Evolutionary conservation across 2,329 filamentous ascomycete genomes (phyloP).

Genomic region (Alternaria angustiovoidea): DNA sequence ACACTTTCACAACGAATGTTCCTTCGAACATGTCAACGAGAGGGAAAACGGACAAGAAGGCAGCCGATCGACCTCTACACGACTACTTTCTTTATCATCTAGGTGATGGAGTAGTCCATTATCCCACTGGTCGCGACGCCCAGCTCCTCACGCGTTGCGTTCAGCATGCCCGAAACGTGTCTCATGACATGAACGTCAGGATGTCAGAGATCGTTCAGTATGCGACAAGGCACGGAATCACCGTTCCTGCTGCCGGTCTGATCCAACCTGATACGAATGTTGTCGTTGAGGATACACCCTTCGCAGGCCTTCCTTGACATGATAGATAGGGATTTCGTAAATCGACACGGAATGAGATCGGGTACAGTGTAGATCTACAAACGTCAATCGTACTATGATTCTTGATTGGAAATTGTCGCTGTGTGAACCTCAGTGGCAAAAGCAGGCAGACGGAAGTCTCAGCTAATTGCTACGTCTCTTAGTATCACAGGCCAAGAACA

Average conservation of each 20-base stretch:
- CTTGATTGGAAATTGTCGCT: not conserved
- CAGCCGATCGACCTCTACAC: not conserved
- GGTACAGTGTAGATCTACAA: not conserved
- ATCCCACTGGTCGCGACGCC: not conserved
- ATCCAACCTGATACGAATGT: not conserved
- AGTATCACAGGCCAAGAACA: not conserved
- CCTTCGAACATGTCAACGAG: conserved; percentile 1
- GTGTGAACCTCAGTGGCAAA: not conserved
- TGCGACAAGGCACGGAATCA: not conserved
- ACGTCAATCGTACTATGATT: not conserved
- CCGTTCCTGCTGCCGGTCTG: conserved; percentile 1
- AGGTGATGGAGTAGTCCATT: not conserved
- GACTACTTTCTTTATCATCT: conserved; percentile 2
- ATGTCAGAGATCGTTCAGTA: not conserved
- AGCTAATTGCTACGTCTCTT: not conserved
- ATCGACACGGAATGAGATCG: not conserved
- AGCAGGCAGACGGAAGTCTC: not conserved
- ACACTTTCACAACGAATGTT: not conserved
- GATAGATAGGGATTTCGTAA: not conserved
- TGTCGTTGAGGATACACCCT: not conserved
- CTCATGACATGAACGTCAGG: not conserved
- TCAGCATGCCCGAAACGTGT: not conserved
- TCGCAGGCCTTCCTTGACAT: not conserved
- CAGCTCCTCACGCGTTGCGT: not conserved
- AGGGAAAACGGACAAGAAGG: not conserved